Conservation (phyloP, 371 early-diverging fungal species). For the Caulochytrium protostelioides region DNA sequence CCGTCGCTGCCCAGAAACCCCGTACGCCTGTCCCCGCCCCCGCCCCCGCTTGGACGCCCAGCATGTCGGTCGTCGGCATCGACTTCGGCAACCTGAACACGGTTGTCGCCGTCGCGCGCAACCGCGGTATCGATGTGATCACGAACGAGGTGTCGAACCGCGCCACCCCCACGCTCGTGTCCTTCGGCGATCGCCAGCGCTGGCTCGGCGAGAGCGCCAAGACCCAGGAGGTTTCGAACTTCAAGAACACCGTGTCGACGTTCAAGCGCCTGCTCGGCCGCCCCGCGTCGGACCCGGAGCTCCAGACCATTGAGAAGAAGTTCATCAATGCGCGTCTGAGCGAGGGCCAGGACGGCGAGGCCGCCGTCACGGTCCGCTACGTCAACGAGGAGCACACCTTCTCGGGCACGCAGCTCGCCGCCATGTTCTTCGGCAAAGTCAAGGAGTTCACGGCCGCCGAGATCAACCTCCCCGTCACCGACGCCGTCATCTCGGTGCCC, state of each 20-base stretch:
- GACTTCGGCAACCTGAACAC: conserved; percentile 91
- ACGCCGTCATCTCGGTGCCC: conserved; percentile 84
- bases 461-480: conserved; percentile 62
- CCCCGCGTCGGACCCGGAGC: conserved; percentile 66
- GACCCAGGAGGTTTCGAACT: conserved; percentile 77
- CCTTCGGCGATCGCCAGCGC: conserved; percentile 84
- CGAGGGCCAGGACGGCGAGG: conserved; percentile 64
- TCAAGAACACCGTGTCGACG: conserved; percentile 79
- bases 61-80: conserved; percentile 53
- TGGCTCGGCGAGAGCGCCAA: conserved; percentile 88
- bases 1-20: no score
- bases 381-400: conserved; percentile 24
- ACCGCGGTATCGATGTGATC: conserved; percentile 93
- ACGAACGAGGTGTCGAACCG: conserved; percentile 91
- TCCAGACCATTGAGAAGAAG: conserved; percentile 56
- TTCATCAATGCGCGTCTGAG: conserved; percentile 60
- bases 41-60: neutral
- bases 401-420: conserved; percentile 67
- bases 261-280: conserved; percentile 93
- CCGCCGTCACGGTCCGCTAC: conserved; percentile 4
- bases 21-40: no score
- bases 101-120: conserved; percentile 88
- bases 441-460: conserved; percentile 70
- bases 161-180: conserved; percentile 83
- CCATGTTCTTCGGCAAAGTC: conserved; percentile 72